phyloP scores from a whole-genome alignment of 2,329 filamentous ascomycete genomes.

The Cordyceps javanica region DNA sequence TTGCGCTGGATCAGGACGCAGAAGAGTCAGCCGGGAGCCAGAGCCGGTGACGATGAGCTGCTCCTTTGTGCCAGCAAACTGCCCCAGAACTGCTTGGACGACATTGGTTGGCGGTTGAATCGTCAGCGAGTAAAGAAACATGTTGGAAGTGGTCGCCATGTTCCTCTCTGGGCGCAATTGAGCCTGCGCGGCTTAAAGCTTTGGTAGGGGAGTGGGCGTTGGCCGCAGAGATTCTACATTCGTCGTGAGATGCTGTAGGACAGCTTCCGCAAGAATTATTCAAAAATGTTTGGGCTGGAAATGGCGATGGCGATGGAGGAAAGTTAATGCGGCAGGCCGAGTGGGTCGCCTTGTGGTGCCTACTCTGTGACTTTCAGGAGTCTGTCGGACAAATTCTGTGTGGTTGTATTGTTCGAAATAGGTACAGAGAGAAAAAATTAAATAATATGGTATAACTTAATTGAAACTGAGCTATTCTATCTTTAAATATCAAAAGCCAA shows the following conservation, averaged over 20 bases:
- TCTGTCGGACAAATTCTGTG: background rate
- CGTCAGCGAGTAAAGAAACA: conserved; percentile 98
- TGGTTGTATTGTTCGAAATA: background rate
- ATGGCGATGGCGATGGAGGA: conserved; percentile 7
- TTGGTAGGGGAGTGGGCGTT: conserved; percentile 9
- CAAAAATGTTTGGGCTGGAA: conserved; percentile 8
- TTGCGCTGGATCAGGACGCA: conserved; percentile 77
- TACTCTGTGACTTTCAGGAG: background rate
- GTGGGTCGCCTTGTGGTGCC: conserved; percentile 2
- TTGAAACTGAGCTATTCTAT: background rate
- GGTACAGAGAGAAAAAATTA: background rate
- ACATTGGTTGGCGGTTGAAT: conserved; percentile 87
- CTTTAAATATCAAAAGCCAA: background rate
- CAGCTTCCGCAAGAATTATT: conserved; percentile 11
- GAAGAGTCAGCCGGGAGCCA: conserved; percentile 80
- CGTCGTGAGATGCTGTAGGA: conserved; percentile 6
- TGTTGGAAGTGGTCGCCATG: conserved; percentile 97
- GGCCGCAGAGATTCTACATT: conserved; percentile 12
- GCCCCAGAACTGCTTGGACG: conserved; percentile 84
- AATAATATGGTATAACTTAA: background rate
- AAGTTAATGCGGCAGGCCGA: conserved; percentile 13
- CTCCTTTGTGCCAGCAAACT: conserved; percentile 93
- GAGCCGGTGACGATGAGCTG: conserved; percentile 95
- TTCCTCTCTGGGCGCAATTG: conserved; percentile 34
- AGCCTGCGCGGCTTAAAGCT: conserved; percentile 11